Evolutionary conservation across 2,329 filamentous ascomycete species (phyloP).

Genomic region (Aspergillus texensis): DNA sequence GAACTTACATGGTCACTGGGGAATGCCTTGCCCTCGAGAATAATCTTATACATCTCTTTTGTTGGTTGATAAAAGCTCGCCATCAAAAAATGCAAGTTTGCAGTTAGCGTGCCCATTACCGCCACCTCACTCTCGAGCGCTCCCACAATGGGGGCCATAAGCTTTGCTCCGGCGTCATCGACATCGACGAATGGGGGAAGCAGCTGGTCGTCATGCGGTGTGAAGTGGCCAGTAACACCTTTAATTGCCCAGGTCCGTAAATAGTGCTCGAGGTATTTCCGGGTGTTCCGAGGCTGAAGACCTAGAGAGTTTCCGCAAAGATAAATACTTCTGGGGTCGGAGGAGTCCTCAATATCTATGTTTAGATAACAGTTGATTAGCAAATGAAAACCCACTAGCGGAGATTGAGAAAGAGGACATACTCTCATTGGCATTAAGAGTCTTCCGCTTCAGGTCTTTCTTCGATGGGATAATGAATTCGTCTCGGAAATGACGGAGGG

Average conservation of each 20-base stretch:
- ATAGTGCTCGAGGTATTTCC: constrained; percentile 69
- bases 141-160: constrained; percentile 75
- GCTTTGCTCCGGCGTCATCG: constrained; percentile 70
- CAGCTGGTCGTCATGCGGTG: constrained; percentile 66
- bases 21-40: constrained; percentile 88
- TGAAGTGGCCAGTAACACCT: constrained; percentile 83
- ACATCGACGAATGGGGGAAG: constrained; percentile 76
- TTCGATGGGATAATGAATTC: constrained; percentile 80
- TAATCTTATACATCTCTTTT: constrained; percentile 70
- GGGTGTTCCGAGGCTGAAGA: constrained; percentile 72
- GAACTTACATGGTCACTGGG: constrained; percentile 75
- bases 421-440: constrained; percentile 46
- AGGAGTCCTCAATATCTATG: constrained; percentile 30
- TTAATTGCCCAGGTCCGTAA: constrained; percentile 82
- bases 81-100: constrained; percentile 80
- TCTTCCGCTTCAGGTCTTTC: constrained; percentile 67
- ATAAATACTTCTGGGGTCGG: constrained; percentile 65
- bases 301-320: constrained; percentile 90
- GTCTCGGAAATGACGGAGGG: constrained; percentile 62
- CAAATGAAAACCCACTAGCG: neutral
- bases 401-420: neutral
- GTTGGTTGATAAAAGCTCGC: constrained; percentile 80
- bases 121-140: constrained; percentile 74
- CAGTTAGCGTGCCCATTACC: constrained; percentile 84
- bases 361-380: constrained; percentile 4